Base-by-base conservation (phyloP, 768 basidiomycete genomes). In the Suillus cothurnatus region DNA sequence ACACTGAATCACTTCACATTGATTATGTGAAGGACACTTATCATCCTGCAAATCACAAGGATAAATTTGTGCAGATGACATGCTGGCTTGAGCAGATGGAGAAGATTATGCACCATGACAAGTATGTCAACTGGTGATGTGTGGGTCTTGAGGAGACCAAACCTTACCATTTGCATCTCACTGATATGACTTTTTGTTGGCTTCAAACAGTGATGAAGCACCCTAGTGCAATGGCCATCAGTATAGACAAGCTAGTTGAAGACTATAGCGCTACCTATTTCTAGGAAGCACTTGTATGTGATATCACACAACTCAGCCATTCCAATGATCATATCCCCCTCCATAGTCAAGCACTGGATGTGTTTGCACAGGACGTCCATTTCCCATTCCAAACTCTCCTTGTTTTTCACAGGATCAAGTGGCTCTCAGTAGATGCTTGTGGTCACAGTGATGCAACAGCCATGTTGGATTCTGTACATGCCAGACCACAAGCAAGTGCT, bases 381-480 rank as follows among this genome's bases (percentile, higher is more conserved):
- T 38, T 78, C 8, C 70, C 66, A 21, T 61, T 61, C 19, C 39
- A 34, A 3, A 52, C 65, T 2, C 50, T 82, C 17, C 66, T 70
- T 2, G 73, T 79, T 1, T 83, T 67, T 60, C 74, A 81, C 67
- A 70, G 68, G 23, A 70, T 78, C 39, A 78, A 77, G 66, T 76
- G 76, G 63, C 74, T 79, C 49, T 52, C 70, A 6, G 38, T 66
- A 5, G 69, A 62, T 34, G 38, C 12, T 52, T 61, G 9, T 21
- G 55, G 5, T 47, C 60, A 49, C 47, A 64, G 15, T 36, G 26
- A 64, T 36, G 34, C 63, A n/a, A n/a, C n/a, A n/a, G n/a, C n/a
- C n/a, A n/a, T n/a, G n/a, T n/a, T n/a, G n/a, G n/a, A n/a, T n/a
- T 61, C 71, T n/a, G 67, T 79, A 6, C 78, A 82, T 67, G 71